A percentile compares a stretch with the other conserved stretches of the same genome.
phyloP scores from a whole-genome alignment of 805 yeast genomes.

The Lipomyces sp. region DNA sequence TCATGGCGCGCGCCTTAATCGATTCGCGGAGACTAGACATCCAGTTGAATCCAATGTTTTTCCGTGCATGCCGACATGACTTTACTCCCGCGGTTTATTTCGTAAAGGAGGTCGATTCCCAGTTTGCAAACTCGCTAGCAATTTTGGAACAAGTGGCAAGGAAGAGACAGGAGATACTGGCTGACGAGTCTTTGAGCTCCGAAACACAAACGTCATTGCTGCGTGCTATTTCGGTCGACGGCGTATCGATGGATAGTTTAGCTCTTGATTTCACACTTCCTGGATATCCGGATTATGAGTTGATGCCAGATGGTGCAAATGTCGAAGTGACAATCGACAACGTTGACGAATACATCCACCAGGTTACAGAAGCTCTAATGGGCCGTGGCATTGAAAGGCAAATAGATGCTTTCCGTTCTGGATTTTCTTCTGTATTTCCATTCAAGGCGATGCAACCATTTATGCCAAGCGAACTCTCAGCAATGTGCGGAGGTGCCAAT shows the following conservation, averaged over 20 bases:
- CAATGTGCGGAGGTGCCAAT: slow-evolving; percentile 68
- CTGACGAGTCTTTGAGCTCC: slow-evolving; percentile 10
- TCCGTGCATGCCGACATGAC: slow-evolving; percentile 43
- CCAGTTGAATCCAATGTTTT: slow-evolving; percentile 67
- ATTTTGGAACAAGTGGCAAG: slow-evolving; percentile 48
- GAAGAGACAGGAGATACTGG: slow-evolving; percentile 27
- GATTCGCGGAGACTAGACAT: slow-evolving; percentile 89
- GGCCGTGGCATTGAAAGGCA: slow-evolving; percentile 64
- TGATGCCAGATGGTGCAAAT: slow-evolving; percentile 56
- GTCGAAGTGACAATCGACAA: slow-evolving; percentile 51
- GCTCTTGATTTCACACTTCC: slow-evolving; percentile 70
- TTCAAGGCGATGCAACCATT: slow-evolving; percentile 67
- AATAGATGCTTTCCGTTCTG: slow-evolving; percentile 64
- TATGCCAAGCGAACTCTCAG: slow-evolving; percentile 67
- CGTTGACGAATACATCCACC: slow-evolving; percentile 54
- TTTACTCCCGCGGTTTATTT: slow-evolving; percentile 38
- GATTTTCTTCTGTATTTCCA: slow-evolving; percentile 82
- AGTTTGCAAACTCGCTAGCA: slow-evolving; percentile 55
- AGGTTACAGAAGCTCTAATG: slow-evolving; percentile 56
- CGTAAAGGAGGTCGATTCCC: slow-evolving; percentile 54
- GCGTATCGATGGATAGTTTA: slow-evolving; percentile 51
- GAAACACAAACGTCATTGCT: slow-evolving; percentile 10
- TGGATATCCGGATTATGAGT: slow-evolving; percentile 61
- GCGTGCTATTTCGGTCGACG: slow-evolving; percentile 35
- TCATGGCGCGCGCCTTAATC: slow-evolving; percentile 78